A percentile compares a stretch with the other conserved stretches of the same genome.
phyloP scores from a whole-genome alignment of 1,284 basidiomycete genomes.

The Dichomitus squalens region DNA sequence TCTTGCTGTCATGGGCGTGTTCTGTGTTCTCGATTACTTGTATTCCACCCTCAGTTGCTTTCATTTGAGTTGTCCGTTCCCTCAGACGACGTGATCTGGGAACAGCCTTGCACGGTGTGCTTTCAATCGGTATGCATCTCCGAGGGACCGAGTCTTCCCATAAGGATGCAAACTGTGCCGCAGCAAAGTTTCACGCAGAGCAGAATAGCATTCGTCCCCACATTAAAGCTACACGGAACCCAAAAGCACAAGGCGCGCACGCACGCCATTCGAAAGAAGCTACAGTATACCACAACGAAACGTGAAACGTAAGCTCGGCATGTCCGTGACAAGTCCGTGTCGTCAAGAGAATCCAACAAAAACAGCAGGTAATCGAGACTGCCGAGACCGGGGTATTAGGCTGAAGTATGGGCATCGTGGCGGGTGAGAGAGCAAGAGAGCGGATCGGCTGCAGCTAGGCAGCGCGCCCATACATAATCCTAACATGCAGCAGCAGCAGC shows the following conservation, averaged over 20 bases:
- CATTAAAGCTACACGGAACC: slow-evolving; percentile 1
- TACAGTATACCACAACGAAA: not conserved
- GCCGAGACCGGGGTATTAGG: slow-evolving; percentile 13
- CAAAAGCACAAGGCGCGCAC: not conserved
- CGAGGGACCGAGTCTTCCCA: too few relatives aligned
- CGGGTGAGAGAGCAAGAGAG: not conserved
- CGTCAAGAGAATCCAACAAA: slow-evolving; percentile 8
- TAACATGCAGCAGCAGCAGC: not conserved
- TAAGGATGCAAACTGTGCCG: too few relatives aligned
- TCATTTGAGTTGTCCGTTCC: not conserved
- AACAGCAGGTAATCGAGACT: slow-evolving; percentile 2
- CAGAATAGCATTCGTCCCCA: not conserved
- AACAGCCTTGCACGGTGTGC: not conserved
- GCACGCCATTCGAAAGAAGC: slow-evolving; percentile 4
- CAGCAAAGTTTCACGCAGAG: not conserved
- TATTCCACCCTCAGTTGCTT: slow-evolving; percentile 3
- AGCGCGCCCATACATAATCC: not conserved
- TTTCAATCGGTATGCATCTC: not conserved
- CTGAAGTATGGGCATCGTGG: not conserved
- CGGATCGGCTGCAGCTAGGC: slow-evolving; percentile 5
- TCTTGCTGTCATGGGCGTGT: slow-evolving; percentile 14
- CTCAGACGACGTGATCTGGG: not conserved
- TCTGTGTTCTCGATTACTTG: slow-evolving; percentile 8
- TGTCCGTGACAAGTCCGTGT: slow-evolving; percentile 21
- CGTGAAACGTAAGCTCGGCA: slow-evolving; percentile 10